Evolutionary conservation across 176 grass and related monocot genomes (phyloP).

Genomic region (Ampelocalamus luodianensis): DNA sequence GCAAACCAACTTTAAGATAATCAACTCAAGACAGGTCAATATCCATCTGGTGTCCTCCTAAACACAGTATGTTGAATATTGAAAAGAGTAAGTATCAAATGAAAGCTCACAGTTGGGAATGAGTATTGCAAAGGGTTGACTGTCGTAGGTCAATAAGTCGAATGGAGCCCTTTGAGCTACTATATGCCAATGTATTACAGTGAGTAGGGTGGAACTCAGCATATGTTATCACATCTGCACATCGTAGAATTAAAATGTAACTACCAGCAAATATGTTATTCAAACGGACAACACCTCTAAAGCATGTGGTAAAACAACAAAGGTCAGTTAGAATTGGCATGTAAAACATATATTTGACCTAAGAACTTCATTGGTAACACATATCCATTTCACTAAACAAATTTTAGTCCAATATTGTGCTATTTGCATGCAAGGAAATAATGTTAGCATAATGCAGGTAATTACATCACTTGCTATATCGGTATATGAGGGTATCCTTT

Average conservation of each 20-base stretch:
- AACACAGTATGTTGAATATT: too few relatives aligned
- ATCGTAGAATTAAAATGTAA: constrained; percentile 47
- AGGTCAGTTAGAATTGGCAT: constrained; percentile 21
- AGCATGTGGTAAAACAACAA: constrained; percentile 12
- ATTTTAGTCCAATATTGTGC: background rate
- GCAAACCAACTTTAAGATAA: too few relatives aligned
- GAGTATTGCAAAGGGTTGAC: constrained; percentile 77
- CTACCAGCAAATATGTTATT: constrained; percentile 27
- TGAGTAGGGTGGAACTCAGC: constrained; percentile 82
- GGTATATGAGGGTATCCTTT: background rate
- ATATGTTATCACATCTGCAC: constrained; percentile 86
- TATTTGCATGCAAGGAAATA: constrained; percentile 32
- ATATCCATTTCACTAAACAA: background rate
- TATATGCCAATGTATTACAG: constrained; percentile 85
- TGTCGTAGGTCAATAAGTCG: constrained; percentile 86
- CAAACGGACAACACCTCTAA: constrained; percentile 16
- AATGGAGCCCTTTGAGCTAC: constrained; percentile 91
- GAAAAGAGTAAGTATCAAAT: too few relatives aligned
- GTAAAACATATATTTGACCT: constrained; percentile 27
- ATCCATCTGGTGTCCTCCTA: background rate
- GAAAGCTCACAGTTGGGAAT: constrained; percentile 68
- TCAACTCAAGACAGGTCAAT: too few relatives aligned
- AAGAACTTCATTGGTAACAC: constrained; percentile 11
- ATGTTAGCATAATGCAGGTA: background rate
- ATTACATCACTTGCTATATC: background rate